Evolutionary conservation across 768 basidiomycete genomes (phyloP).

Genomic region (Hygrophorus pudorinus): DNA sequence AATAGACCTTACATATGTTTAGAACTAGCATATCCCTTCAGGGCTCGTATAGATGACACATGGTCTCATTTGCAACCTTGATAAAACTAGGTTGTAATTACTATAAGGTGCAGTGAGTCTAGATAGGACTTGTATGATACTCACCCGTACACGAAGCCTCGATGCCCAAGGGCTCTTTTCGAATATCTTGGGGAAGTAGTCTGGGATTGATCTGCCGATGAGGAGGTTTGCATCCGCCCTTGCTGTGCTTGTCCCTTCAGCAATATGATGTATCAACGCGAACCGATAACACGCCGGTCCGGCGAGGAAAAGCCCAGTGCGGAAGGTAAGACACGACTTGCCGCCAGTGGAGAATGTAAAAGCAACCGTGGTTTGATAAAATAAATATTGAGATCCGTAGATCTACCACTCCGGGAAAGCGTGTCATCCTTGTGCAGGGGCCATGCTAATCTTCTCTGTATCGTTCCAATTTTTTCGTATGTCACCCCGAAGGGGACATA

Average conservation of each 20-base stretch:
- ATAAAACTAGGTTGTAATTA: too few species aligned
- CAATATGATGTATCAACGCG: constrained; percentile 15
- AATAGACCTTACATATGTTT: constrained; percentile 49
- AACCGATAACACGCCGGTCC: constrained; percentile 88
- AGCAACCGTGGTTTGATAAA: too few species aligned
- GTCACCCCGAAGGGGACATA: constrained; percentile 89
- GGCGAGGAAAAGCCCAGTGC: constrained; percentile 82
- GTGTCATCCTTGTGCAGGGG: constrained; percentile 99
- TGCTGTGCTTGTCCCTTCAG: too few species aligned
- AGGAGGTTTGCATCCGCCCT: constrained; percentile 90
- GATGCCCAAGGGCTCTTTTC: constrained; percentile 79
- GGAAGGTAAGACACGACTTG: constrained; percentile 80
- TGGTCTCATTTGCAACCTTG: too few species aligned
- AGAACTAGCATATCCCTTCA: constrained; percentile 78
- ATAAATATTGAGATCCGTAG: constrained; percentile 50
- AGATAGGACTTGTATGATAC: too few species aligned
- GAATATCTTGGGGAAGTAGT: constrained; percentile 93
- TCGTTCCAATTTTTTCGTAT: constrained; percentile 99
- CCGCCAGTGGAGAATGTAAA: too few species aligned
- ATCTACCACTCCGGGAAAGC: constrained; percentile 89
- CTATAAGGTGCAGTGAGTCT: too few species aligned
- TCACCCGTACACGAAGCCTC: too few species aligned
- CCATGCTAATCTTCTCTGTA: constrained; percentile 99
- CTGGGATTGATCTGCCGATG: constrained; percentile 79
- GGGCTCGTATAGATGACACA: constrained; percentile 82